These are phyloP conservation scores for Saccharomycopsis amapae DNA, from an alignment of 805 yeast species.

Conservation along the genomic window DNA sequence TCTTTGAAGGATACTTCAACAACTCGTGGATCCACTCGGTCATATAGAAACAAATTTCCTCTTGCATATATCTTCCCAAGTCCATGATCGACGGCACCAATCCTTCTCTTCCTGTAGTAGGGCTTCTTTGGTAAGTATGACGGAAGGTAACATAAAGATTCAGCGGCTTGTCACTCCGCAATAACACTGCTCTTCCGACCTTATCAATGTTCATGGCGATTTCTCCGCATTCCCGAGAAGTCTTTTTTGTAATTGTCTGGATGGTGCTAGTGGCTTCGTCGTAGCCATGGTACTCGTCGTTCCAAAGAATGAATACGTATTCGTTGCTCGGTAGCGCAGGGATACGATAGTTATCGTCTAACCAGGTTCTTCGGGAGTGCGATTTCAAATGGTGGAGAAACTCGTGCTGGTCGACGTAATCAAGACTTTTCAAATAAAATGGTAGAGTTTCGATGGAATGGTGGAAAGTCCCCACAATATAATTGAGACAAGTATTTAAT, in stretches of 20 bases:
- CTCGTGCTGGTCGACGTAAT: constrained; percentile 11
- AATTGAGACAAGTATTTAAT: constrained; percentile 29
- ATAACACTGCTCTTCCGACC: constrained; percentile 44
- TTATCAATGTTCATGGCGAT: constrained; percentile 41
- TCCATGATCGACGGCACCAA: constrained; percentile 8
- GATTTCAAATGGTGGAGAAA: constrained; percentile 1
- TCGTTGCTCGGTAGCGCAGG: constrained; percentile 23
- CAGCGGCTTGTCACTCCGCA: background rate
- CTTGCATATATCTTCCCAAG: constrained; percentile 6
- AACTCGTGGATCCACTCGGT: constrained; percentile 11
- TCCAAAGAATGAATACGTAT: constrained; percentile 59
- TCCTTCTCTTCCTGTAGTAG: constrained; percentile 1
- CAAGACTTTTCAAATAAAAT: constrained; percentile 4
- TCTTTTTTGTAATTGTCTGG: constrained; percentile 18
- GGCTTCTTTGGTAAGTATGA: background rate
- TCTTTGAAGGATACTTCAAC: constrained; percentile 7
- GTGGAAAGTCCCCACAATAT: constrained; percentile 23
- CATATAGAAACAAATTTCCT: constrained; percentile 14
- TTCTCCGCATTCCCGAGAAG: constrained; percentile 27
- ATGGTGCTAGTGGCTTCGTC: constrained; percentile 47
- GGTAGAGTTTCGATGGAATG: constrained; percentile 13
- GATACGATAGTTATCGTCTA: constrained; percentile 7
- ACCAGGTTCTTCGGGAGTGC: constrained; percentile 7
- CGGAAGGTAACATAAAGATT: constrained; percentile 5
- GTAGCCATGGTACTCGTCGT: constrained; percentile 66